These are phyloP conservation scores for Mycena sanguinolenta DNA, from an alignment of 768 basidiomycete genomes.

Conservation along the genomic window DNA sequence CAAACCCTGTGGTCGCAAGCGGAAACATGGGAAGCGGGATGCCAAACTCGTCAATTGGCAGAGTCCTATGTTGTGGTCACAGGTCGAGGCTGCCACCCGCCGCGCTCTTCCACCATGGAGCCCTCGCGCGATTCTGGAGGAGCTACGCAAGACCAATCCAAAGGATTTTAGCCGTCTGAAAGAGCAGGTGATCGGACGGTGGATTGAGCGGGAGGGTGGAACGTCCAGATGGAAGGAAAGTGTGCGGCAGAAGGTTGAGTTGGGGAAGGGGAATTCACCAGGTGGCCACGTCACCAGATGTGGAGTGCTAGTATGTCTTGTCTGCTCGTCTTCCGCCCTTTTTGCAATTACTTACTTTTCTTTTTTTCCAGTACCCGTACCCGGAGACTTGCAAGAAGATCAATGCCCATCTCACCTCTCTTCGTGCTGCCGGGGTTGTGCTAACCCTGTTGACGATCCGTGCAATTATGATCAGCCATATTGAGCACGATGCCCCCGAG, in stretches of 20 bases:
- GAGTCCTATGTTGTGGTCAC: slow-evolving; percentile 15
- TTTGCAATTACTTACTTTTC: not conserved
- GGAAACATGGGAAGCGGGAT: not conserved
- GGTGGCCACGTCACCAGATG: not conserved
- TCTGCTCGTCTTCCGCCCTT: too few relatives aligned
- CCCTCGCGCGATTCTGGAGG: slow-evolving; percentile 6
- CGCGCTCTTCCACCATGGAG: slow-evolving; percentile 11
- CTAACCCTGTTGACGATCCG: not conserved
- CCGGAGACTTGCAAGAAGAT: not conserved
- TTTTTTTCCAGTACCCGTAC: not conserved
- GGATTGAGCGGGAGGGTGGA: not conserved
- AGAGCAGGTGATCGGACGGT: slow-evolving; percentile 24
- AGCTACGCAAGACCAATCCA: slow-evolving; percentile 4
- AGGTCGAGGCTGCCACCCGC: slow-evolving; percentile 9
- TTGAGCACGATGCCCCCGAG: not conserved
- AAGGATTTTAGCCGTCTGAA: slow-evolving; percentile 1
- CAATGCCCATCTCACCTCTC: slow-evolving; percentile 1
- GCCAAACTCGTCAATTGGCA: slow-evolving; percentile 31
- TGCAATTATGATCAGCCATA: not conserved
- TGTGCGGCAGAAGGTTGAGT: not conserved
- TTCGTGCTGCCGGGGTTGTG: not conserved
- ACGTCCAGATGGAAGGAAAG: not conserved
- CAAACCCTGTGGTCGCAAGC: slow-evolving; percentile 27
- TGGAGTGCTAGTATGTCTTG: not conserved
- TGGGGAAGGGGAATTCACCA: slow-evolving; percentile 1